A percentile compares a stretch with the other conserved stretches of the same genome.
phyloP scores from a whole-genome alignment of 805 yeast genomes.

The Starmerella tilneyi region DNA sequence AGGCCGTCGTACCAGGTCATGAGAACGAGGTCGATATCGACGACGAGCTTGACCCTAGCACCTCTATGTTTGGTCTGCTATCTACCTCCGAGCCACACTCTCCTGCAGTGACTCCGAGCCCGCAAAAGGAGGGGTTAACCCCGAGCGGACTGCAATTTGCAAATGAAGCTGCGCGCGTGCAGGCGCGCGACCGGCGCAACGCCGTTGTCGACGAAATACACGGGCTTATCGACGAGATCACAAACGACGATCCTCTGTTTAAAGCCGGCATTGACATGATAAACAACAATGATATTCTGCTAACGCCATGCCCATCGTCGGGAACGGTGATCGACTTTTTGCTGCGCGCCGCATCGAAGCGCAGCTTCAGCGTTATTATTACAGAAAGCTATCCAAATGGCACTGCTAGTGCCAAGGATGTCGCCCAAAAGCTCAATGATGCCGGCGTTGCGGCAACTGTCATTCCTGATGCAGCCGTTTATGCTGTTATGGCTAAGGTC shows the following conservation, averaged over 20 bases:
- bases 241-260: slow-evolving; percentile 82
- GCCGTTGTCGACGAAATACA: slow-evolving; percentile 41
- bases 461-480: slow-evolving; percentile 85
- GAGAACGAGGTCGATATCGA: slow-evolving; percentile 15
- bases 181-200: slow-evolving; percentile 24
- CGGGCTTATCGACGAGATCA: slow-evolving; percentile 83
- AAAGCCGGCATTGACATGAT: slow-evolving; percentile 84
- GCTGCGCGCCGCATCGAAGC: slow-evolving; percentile 73
- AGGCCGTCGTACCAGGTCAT: slow-evolving; percentile 29
- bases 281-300: slow-evolving; percentile 61
- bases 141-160: slow-evolving; percentile 19
- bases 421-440: slow-evolving; percentile 68
- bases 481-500: slow-evolving; percentile 93
- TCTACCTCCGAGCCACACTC: slow-evolving; percentile 32
- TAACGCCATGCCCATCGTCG: slow-evolving; percentile 93
- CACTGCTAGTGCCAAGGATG: slow-evolving; percentile 60
- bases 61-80: slow-evolving; percentile 75
- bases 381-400: slow-evolving; percentile 90
- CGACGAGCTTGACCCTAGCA: slow-evolving; percentile 17
- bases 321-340: slow-evolving; percentile 79
- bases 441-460: slow-evolving; percentile 83
- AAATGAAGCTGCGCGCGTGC: slow-evolving; percentile 12
- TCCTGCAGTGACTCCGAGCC: background rate
- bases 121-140: slow-evolving; percentile 11
- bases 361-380: slow-evolving; percentile 79